Conservation (phyloP, 257 asterid genomes). For the Capsicum chinense region DNA sequence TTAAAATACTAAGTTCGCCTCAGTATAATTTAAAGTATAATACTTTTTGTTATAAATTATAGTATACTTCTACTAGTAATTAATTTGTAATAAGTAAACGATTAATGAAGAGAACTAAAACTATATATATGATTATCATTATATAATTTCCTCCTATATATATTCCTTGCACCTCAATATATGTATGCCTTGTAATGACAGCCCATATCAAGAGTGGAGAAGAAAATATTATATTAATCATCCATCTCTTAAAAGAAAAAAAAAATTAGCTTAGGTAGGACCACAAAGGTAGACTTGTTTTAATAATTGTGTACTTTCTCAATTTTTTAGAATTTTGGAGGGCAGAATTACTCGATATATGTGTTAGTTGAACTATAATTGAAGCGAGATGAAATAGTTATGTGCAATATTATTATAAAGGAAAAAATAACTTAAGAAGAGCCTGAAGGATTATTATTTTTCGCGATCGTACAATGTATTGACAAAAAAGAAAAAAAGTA, state of each 20-base stretch:
- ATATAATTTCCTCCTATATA: too few relatives aligned
- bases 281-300: not conserved
- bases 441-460: not conserved
- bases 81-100: too few relatives aligned
- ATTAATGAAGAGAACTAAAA: too few relatives aligned
- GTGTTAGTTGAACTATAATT: not conserved
- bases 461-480: not conserved
- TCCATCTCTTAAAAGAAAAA: not conserved
- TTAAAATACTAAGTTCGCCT: not conserved
- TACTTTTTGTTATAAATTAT: not conserved
- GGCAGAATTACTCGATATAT: not conserved
- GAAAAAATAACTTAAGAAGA: too few relatives aligned
- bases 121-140: too few relatives aligned
- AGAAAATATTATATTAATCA: not conserved
- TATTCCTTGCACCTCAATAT: not conserved
- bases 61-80: not conserved
- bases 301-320: not conserved
- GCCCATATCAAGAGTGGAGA: conserved; percentile 7
- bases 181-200: conserved; percentile 19
- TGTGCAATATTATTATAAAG: not conserved
- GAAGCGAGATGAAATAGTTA: not conserved
- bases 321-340: not conserved
- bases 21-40: not conserved
- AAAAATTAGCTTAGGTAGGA: conserved; percentile 5
- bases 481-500: not conserved